These are phyloP conservation scores for Candida stauntonica DNA, from an alignment of 805 yeast genomes.

Conservation along the genomic window DNA sequence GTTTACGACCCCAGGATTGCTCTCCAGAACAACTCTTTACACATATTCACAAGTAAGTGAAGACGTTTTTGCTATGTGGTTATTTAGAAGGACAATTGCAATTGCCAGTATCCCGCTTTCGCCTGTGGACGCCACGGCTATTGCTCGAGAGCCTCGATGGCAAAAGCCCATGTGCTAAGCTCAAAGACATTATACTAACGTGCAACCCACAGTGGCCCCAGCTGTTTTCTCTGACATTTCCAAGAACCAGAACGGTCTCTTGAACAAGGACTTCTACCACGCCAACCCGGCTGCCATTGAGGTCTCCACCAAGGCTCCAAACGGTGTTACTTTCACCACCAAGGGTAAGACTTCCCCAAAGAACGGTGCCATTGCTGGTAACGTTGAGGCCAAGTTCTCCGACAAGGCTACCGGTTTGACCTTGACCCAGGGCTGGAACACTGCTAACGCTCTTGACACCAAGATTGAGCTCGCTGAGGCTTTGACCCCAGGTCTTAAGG, in stretches of 20 bases:
- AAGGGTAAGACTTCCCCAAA: conserved; percentile 77
- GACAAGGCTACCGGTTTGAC: conserved; percentile 93
- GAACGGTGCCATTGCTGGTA: conserved; percentile 80
- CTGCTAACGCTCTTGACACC: conserved; percentile 86
- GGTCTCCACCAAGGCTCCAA: conserved; percentile 90
- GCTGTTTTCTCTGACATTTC: conserved; percentile 92
- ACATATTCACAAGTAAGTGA: conserved; percentile 5
- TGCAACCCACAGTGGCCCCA: conserved; percentile 52
- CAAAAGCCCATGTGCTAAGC: not conserved
- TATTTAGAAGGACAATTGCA: no score
- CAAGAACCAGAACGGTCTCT: conserved; percentile 86
- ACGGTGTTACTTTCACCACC: conserved; percentile 91
- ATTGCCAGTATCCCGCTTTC: no score
- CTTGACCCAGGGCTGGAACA: conserved; percentile 97
- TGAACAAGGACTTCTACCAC: conserved; percentile 92
- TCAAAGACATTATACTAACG: no score
- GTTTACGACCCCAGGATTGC: no score
- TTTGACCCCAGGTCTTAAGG: conserved; percentile 91
- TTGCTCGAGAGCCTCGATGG: no score
- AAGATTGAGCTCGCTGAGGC: conserved; percentile 90
- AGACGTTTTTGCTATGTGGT: no score
- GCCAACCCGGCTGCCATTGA: conserved; percentile 81
- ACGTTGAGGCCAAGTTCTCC: conserved; percentile 84
- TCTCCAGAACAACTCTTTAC: conserved; percentile 1
- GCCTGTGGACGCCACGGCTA: no score